A percentile compares a stretch with the other conserved stretches of the same genome.
Evolutionary conservation across 495 filamentous ascomycete genomes (phyloP).

Genomic region (Aspergillus sparsus): DNA sequence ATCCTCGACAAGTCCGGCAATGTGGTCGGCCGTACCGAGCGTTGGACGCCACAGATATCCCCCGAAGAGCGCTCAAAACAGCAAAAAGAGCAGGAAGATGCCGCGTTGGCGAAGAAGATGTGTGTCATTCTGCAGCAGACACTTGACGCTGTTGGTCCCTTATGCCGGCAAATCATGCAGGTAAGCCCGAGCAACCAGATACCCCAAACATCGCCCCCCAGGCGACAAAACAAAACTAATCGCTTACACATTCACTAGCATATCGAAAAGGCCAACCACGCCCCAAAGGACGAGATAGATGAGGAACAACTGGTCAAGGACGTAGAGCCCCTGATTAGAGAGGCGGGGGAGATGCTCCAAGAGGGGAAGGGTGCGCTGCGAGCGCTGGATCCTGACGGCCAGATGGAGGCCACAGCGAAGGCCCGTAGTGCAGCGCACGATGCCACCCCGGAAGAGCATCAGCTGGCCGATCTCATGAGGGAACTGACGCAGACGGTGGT

Average conservation of each 20-base stretch:
- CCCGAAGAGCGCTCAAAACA: constrained; percentile 48
- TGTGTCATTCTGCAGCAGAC: constrained; percentile 68
- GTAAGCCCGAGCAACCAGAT: constrained; percentile 51
- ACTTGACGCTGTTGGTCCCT: constrained; percentile 73
- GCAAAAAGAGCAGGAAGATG: constrained; percentile 53
- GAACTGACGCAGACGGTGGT: constrained; percentile 59
- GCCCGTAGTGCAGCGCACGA: constrained; percentile 68
- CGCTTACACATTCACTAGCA: constrained; percentile 45
- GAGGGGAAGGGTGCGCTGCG: constrained; percentile 83
- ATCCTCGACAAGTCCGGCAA: constrained; percentile 74
- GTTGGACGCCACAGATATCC: constrained; percentile 63
- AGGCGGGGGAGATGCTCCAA: constrained; percentile 71
- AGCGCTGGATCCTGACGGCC: constrained; percentile 79
- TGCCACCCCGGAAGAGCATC: constrained; percentile 75
- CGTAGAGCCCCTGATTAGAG: constrained; percentile 78
- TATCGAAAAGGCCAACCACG: constrained; percentile 74
- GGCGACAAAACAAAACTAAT: no score
- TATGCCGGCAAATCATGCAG: constrained; percentile 78
- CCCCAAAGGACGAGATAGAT: constrained; percentile 78
- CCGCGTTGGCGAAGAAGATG: constrained; percentile 72
- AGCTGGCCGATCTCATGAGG: constrained; percentile 73
- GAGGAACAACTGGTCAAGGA: constrained; percentile 79
- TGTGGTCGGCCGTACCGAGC: constrained; percentile 69
- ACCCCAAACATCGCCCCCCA: no score
- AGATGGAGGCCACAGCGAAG: constrained; percentile 76